phyloP scores from a whole-genome alignment of 2,329 filamentous ascomycete species.

The Trichoderma sp. region DNA sequence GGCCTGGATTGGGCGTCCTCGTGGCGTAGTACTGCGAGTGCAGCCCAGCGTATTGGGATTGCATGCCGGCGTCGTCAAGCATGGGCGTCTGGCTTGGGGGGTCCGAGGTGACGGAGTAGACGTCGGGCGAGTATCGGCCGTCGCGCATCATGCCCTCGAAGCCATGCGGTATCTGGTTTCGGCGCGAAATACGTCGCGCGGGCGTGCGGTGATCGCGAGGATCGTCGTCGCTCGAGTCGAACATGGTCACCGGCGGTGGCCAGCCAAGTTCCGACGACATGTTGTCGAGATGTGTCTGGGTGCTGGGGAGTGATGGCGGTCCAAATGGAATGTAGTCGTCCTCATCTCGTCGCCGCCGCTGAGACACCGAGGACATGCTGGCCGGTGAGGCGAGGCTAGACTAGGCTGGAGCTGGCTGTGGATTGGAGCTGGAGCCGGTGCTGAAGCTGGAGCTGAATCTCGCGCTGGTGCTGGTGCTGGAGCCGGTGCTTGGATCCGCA shows the following conservation, averaged over 20 bases:
- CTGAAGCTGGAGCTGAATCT: neutral
- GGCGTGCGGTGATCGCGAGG: neutral
- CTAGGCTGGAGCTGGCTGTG: neutral
- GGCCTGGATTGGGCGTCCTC: neutral
- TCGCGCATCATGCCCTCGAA: neutral
- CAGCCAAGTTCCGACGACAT: conserved; percentile 12
- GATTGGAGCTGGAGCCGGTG: no score
- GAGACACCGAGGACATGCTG: conserved; percentile 12
- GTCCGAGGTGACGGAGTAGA: conserved; percentile 6
- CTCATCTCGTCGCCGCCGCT: conserved; percentile 14
- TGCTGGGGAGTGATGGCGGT: conserved; percentile 11
- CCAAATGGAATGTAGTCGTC: conserved; percentile 17
- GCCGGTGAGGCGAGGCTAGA: neutral
- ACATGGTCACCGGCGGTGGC: conserved; percentile 3
- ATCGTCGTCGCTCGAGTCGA: conserved; percentile 14
- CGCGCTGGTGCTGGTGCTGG: neutral
- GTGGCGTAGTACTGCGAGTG: conserved; percentile 12
- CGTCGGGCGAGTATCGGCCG: conserved; percentile 10
- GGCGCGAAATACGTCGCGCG: neutral
- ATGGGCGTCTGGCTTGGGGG: conserved; percentile 8
- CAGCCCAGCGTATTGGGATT: conserved; percentile 7
- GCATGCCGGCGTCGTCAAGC: conserved; percentile 1
- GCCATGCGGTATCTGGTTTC: neutral
- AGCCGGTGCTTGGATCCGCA: neutral
- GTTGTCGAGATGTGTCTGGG: conserved; percentile 6